phyloP scores from a whole-genome alignment of 768 basidiomycete species.

The Suillus fuscotomentosus region DNA sequence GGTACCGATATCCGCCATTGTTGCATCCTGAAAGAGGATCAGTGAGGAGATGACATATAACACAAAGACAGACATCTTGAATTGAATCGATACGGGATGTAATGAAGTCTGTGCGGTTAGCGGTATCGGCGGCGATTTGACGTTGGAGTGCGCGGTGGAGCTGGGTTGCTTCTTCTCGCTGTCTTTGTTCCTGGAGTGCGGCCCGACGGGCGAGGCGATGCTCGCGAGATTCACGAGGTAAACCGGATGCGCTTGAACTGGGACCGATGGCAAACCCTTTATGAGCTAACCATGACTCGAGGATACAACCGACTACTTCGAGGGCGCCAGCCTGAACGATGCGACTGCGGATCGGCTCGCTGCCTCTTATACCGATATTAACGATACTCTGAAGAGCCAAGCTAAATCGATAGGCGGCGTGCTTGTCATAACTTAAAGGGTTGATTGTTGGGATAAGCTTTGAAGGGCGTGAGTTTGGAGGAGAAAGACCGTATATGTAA shows the following conservation, averaged over 20 bases:
- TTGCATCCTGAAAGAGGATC: slow-evolving; percentile 28
- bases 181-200: slow-evolving; percentile 53
- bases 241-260: slow-evolving; percentile 70
- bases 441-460: slow-evolving; percentile 62
- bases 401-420: slow-evolving; percentile 84
- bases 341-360: slow-evolving; percentile 83
- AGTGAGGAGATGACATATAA: neutral
- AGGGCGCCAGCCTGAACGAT: slow-evolving; percentile 95
- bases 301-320: slow-evolving; percentile 89
- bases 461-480: slow-evolving; percentile 56
- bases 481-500: slow-evolving; percentile 73
- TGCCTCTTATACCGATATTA: slow-evolving; percentile 96
- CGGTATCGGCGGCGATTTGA: slow-evolving; percentile 40
- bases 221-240: slow-evolving; percentile 73
- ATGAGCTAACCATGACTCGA: slow-evolving; percentile 89
- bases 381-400: slow-evolving; percentile 97
- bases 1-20: slow-evolving; percentile 28
- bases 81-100: slow-evolving; percentile 7
- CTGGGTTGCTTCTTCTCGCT: slow-evolving; percentile 59
- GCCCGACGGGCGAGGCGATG: slow-evolving; percentile 63
- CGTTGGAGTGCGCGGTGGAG: slow-evolving; percentile 57
- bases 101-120: slow-evolving; percentile 15
- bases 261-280: slow-evolving; percentile 87
- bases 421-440: slow-evolving; percentile 71
- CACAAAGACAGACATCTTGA: slow-evolving; percentile 21